These are phyloP conservation scores for Daedalea quercina DNA, from an alignment of 768 basidiomycete species.

Conservation along the genomic window DNA sequence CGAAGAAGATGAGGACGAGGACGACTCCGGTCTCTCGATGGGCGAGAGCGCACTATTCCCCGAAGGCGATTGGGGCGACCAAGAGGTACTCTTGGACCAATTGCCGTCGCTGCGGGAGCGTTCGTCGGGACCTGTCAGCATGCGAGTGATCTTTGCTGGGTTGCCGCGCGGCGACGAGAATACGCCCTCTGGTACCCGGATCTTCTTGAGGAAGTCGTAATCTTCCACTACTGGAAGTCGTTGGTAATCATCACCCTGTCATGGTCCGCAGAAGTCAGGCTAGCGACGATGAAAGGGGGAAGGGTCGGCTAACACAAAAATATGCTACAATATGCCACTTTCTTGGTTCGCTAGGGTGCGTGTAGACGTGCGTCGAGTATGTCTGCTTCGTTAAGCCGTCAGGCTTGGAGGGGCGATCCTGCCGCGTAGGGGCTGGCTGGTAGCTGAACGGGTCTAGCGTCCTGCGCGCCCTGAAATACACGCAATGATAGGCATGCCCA, in stretches of 20 bases:
- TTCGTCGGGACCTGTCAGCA: constrained; percentile 20
- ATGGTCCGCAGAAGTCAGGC: constrained; percentile 1
- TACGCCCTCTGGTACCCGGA: constrained; percentile 65
- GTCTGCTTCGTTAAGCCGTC: constrained; percentile 85
- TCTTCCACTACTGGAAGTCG: constrained; percentile 67
- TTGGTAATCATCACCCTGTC: constrained; percentile 60
- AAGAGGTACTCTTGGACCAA: constrained; percentile 15
- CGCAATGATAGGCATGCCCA: neutral
- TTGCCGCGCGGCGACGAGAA: constrained; percentile 60
- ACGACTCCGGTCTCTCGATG: constrained; percentile 11
- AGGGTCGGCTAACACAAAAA: constrained; percentile 50
- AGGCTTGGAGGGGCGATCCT: constrained; percentile 71
- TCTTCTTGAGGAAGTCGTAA: constrained; percentile 64
- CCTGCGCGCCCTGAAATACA: constrained; percentile 36
- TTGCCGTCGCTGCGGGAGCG: constrained; percentile 14
- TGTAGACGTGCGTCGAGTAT: constrained; percentile 68
- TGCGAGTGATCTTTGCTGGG: constrained; percentile 20
- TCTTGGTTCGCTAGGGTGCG: constrained; percentile 49
- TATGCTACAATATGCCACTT: constrained; percentile 87
- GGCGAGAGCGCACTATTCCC: neutral
- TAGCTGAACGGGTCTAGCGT: constrained; percentile 55
- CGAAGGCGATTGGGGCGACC: constrained; percentile 12
- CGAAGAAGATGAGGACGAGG: constrained; percentile 14
- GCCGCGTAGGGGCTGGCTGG: constrained; percentile 56
- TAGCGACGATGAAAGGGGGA: constrained; percentile 2